Evolutionary conservation across 1,284 basidiomycete species (phyloP), one percentile per base, ranked within the genome.

Genomic region (Rhodotorula sp.): DNA sequence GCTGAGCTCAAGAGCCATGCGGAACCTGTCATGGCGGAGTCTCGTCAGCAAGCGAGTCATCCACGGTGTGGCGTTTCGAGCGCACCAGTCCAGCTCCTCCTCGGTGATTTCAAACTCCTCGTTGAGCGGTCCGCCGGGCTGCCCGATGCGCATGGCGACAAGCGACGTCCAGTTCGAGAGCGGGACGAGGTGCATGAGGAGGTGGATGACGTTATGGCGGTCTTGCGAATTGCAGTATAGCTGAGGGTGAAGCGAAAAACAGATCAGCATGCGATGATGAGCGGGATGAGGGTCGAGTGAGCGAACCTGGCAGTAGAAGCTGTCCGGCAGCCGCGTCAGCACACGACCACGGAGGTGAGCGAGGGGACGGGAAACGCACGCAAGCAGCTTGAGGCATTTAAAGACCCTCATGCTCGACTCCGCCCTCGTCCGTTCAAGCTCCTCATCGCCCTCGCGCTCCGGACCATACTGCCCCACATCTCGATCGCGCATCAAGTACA

Each of bases 121-220:
- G 22, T 61, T 32, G 6, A 52, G 24, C 1, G 73, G 73, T 2
- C 73, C 73, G 11, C 52, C 64, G 0, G 60, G 68, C 17, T 61
- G 27, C 4, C 68, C 71, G 46, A 73, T 64, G 2, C 67, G 68
- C 20, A 64, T 36, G 1, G 32, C 24, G 20, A 61, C 67, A 22
- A 73, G 29, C 8, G 39, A 9, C 8, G 71, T 66, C 73, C 73
- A 74, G 24, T 59, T 48, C 4, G 58, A 52, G 17, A 74, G 55
- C 9, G 64, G n/a, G 24, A 62, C 55, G 47, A 74, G 64, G 22
- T 57, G 64, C 17, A 62, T 51, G 39, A 73, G 27, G 1, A 74
- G 55, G 47, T 74, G 71, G 55, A 64, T 71, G 19, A 70, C 64
- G 48, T 68, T 66, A 59, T 74, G 73, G 61, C 73, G 70, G 67